Base-by-base conservation (phyloP, 1,284 basidiomycete species). In the Mycocalia duriaeana region DNA sequence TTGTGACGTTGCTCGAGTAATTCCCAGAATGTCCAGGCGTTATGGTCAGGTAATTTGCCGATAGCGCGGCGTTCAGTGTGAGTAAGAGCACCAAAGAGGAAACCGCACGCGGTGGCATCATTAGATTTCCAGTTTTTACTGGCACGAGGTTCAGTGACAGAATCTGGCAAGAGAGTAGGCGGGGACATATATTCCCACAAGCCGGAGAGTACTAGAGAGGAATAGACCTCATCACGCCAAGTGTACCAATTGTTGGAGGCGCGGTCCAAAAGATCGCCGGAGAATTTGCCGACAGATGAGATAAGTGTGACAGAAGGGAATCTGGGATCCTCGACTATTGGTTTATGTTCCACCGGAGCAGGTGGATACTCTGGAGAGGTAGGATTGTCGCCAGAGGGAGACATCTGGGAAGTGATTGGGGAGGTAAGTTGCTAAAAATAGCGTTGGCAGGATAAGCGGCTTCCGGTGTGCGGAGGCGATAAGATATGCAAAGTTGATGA, bases 51-150 rank as follows among this genome's bases (percentile, higher is more conserved):
- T 7, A 46, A 37, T 7, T 42, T 42, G 1, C 44, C 42, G 37
- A 55, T 50, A 8, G 25, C 9, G 6, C 42, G 14, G n/a, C 39
- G 19, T 3, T 48, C 23, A 1, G 45, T 46, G 5, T 38, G 16
- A 8, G 34, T n/a, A 7, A 57, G 34, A 19, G 45, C 39, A 0
- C 45, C 19, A 13, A 24, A 16, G 5, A 57, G 34, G 19, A 47
- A 46, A 0, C 45, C 38, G 16, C 37, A 16, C 8, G 42, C 35
- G 3, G 46, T 19, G 6, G 22, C 9, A 31, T 51, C 38, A 25
- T 57, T 55, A 1, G n/a, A 24, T 4, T 23, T 24, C 52, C 50
- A 57, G 36, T 53, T 50, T 4, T 23, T 26, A 38, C 47, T 22
- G 9, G 51, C 48, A 11, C n/a, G 11, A 6, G 49, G 48, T 38